Percentiles rank a stretch among this genome's conserved stretches.
Evolutionary conservation across 495 filamentous ascomycete genomes (phyloP).

Genomic region (Aspergillus biplanus): DNA sequence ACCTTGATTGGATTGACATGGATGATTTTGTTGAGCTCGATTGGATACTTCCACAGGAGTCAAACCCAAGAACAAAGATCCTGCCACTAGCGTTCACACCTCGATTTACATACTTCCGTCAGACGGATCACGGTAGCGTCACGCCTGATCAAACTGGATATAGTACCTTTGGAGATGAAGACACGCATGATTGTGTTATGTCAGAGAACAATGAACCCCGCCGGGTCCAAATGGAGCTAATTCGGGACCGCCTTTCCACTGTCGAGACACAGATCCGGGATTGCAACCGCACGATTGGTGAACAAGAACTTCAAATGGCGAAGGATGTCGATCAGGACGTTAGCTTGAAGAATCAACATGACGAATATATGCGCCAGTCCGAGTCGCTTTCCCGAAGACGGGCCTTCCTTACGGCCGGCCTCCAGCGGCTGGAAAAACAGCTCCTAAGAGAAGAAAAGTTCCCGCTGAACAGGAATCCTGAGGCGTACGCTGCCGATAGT

Average conservation of each 20-base stretch:
- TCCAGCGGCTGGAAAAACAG: slow-evolving; percentile 65
- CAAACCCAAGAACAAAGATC: slow-evolving; percentile 91
- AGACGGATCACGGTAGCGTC: slow-evolving; percentile 84
- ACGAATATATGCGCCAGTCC: slow-evolving; percentile 70
- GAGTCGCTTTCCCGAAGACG: slow-evolving; percentile 72
- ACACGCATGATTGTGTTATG: slow-evolving; percentile 94
- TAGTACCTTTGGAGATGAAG: slow-evolving; percentile 88
- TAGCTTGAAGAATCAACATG: slow-evolving; percentile 62
- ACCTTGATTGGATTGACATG: slow-evolving; percentile 97
- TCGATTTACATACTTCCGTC: slow-evolving; percentile 93
- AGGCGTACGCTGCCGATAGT: slow-evolving; percentile 51
- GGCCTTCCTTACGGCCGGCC: slow-evolving; percentile 74
- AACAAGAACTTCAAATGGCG: slow-evolving; percentile 65
- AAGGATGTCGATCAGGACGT: slow-evolving; percentile 56
- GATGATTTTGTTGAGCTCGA: slow-evolving; percentile 98
- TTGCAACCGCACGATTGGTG: slow-evolving; percentile 67
- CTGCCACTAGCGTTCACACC: slow-evolving; percentile 90
- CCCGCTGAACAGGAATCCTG: slow-evolving; percentile 29
- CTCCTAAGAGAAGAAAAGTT: slow-evolving; percentile 46
- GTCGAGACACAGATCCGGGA: slow-evolving; percentile 75
- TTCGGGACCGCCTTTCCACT: slow-evolving; percentile 76
- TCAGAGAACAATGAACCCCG: slow-evolving; percentile 90
- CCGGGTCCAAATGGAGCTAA: slow-evolving; percentile 83
- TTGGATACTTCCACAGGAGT: slow-evolving; percentile 89
- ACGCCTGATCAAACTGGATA: slow-evolving; percentile 71